Conservation (phyloP, 1,284 basidiomycete genomes). For the Apiotrichum sp. region DNA sequence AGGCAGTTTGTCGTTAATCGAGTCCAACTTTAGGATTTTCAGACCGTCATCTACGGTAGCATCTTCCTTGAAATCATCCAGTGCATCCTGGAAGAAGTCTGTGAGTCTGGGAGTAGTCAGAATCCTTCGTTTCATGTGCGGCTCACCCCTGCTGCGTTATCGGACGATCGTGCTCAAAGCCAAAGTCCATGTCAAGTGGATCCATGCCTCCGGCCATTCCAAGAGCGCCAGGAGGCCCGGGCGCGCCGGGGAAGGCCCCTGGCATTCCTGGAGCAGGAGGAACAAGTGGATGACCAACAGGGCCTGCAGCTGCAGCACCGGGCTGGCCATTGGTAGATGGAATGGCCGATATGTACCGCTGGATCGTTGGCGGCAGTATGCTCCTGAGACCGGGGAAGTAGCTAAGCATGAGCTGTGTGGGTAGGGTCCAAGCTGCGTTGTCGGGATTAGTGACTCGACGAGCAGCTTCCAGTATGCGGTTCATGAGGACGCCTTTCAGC, state of each 20-base stretch:
- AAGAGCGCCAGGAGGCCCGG: not conserved
- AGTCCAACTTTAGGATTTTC: constrained; percentile 22
- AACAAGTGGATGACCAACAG: too few species aligned
- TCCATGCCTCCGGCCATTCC: not conserved
- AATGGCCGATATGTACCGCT: not conserved
- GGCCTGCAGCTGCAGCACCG: too few species aligned
- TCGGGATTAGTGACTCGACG: not conserved
- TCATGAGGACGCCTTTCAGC: not conserved
- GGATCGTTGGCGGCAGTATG: not conserved
- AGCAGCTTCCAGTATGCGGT: not conserved
- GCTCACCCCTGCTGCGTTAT: constrained; percentile 19
- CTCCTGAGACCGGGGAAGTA: not conserved
- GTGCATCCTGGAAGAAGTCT: constrained; percentile 31
- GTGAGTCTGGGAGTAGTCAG: constrained; percentile 21
- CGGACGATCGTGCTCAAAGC: constrained; percentile 13
- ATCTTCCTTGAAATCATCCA: constrained; percentile 35
- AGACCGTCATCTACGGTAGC: constrained; percentile 29
- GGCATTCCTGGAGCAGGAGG: not conserved
- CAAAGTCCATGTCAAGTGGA: constrained; percentile 7
- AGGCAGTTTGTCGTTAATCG: constrained; percentile 21
- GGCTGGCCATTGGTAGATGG: too few species aligned
- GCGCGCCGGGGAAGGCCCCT: not conserved
- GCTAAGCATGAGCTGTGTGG: not conserved
- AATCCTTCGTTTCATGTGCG: constrained; percentile 3
- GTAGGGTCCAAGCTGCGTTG: not conserved